A percentile compares a stretch with the other conserved stretches of the same genome.
Evolutionary conservation across 2,329 filamentous ascomycete genomes (phyloP).

Genomic region (Aspergillus ibericus): DNA sequence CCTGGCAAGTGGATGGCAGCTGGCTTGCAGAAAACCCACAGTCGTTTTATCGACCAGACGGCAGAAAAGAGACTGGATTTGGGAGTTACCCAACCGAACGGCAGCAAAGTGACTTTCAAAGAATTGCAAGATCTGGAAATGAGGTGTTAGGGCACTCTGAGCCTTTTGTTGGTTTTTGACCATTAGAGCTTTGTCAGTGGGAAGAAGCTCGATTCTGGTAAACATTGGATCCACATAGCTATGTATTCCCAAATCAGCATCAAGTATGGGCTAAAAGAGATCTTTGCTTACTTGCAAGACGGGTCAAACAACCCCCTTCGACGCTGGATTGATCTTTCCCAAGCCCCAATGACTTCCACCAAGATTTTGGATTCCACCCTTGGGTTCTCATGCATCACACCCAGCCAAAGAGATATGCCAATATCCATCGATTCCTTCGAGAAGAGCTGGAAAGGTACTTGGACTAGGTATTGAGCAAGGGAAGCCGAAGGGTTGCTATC

Average conservation of each 20-base stretch:
- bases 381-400: conserved; percentile 94
- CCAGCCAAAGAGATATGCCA: conserved; percentile 92
- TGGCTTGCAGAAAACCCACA: conserved; percentile 67
- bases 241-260: conserved; percentile 12
- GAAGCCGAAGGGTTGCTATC: conserved; percentile 72
- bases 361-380: conserved; percentile 82
- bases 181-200: conserved; percentile 76
- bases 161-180: conserved; percentile 74
- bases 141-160: conserved; percentile 81
- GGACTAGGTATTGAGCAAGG: conserved; percentile 83
- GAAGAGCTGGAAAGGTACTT: conserved; percentile 89
- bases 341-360: conserved; percentile 83
- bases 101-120: conserved; percentile 94
- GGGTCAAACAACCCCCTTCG: conserved; percentile 79
- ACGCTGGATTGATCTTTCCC: conserved; percentile 79
- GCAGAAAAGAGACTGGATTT: conserved; percentile 78
- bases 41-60: conserved; percentile 79
- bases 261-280: conserved; percentile 1
- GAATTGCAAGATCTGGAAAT: conserved; percentile 82
- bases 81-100: conserved; percentile 77
- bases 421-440: conserved; percentile 94
- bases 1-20: conserved; percentile 79
- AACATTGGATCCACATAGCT: conserved; percentile 85
- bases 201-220: conserved; percentile 85
- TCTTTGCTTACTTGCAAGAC: conserved; percentile 57